A percentile compares a stretch with the other conserved stretches of the same genome.
Conservation (phyloP, 2,329 filamentous ascomycete genomes). For the Microcyclosporella mali region DNA sequence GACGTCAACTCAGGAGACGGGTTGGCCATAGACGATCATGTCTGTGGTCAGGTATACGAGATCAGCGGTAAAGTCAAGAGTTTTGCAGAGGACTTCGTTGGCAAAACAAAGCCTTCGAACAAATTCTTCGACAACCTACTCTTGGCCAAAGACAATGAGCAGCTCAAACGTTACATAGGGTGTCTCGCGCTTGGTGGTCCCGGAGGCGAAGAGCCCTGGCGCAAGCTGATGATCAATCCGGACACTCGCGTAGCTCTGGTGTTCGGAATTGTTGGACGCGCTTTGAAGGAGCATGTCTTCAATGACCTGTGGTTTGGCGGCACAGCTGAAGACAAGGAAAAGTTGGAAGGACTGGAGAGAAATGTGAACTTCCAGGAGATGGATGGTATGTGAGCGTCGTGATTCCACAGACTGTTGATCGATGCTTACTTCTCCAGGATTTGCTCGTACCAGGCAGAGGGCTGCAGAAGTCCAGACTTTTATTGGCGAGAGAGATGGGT, state of each 20-base stretch:
- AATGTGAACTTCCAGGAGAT: slow-evolving; percentile 30
- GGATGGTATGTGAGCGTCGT: slow-evolving; percentile 30
- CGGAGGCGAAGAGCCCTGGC: slow-evolving; percentile 21
- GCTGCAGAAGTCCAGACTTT: slow-evolving; percentile 5
- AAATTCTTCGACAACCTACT: slow-evolving; percentile 6
- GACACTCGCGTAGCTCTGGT: slow-evolving; percentile 21
- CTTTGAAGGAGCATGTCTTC: slow-evolving; percentile 29
- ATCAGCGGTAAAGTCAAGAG: not conserved
- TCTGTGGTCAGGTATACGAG: not conserved
- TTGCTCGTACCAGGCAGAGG: slow-evolving; percentile 21
- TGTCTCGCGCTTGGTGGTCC: slow-evolving; percentile 26
- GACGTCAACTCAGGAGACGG: no score
- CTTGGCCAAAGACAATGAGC: slow-evolving; percentile 5
- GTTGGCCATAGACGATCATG: not conserved
- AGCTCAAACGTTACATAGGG: slow-evolving; percentile 28
- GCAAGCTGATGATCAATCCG: slow-evolving; percentile 15
- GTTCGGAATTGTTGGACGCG: slow-evolving; percentile 24
- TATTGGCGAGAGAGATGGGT: not conserved
- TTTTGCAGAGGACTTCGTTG: not conserved
- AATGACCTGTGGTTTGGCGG: slow-evolving; percentile 26
- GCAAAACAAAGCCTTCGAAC: not conserved
- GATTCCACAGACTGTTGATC: no score
- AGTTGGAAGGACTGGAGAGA: slow-evolving; percentile 35
- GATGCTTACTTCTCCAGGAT: slow-evolving; percentile 16
- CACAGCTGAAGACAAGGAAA: slow-evolving; percentile 11